Evolutionary conservation across 1,284 basidiomycete genomes (phyloP).

Genomic region (Anthracocystis setariae): DNA sequence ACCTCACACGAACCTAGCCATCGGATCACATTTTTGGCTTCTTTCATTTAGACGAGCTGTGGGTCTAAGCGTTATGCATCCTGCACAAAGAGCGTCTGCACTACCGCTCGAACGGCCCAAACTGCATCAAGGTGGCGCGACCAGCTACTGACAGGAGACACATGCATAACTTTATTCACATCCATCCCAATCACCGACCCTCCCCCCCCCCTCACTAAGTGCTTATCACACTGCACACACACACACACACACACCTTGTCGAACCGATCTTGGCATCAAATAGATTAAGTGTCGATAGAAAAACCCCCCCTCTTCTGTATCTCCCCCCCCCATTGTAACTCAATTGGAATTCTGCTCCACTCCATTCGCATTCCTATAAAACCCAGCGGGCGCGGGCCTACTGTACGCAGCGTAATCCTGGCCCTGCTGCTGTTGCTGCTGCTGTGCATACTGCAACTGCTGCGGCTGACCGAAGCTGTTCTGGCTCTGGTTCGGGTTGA

Average conservation of each 20-base stretch:
- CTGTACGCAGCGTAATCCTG: constrained; percentile 20
- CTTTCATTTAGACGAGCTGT: too few species aligned
- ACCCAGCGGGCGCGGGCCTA: constrained; percentile 1
- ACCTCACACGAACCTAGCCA: too few species aligned
- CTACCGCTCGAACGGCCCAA: too few species aligned
- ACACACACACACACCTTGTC: too few species aligned
- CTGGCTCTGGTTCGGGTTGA: background rate
- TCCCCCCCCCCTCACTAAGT: background rate
- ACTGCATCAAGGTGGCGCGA: too few species aligned
- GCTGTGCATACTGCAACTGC: constrained; percentile 4
- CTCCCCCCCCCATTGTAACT: background rate
- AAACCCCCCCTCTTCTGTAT: too few species aligned
- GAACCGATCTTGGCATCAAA: too few species aligned
- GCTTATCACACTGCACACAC: background rate
- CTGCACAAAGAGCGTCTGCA: too few species aligned
- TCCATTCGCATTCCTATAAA: constrained; percentile 26
- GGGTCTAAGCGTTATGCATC: too few species aligned
- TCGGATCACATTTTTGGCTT: too few species aligned
- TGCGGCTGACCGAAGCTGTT: constrained; percentile 1
- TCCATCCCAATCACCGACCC: background rate
- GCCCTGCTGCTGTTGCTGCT: constrained; percentile 9
- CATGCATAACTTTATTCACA: background rate
- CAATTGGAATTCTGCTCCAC: constrained; percentile 27
- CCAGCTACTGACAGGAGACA: constrained; percentile 3
- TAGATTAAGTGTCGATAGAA: too few species aligned